These are phyloP conservation scores for Gonapodya sp. DNA, from an alignment of 192 early-diverging fungal species.

Conservation along the genomic window DNA sequence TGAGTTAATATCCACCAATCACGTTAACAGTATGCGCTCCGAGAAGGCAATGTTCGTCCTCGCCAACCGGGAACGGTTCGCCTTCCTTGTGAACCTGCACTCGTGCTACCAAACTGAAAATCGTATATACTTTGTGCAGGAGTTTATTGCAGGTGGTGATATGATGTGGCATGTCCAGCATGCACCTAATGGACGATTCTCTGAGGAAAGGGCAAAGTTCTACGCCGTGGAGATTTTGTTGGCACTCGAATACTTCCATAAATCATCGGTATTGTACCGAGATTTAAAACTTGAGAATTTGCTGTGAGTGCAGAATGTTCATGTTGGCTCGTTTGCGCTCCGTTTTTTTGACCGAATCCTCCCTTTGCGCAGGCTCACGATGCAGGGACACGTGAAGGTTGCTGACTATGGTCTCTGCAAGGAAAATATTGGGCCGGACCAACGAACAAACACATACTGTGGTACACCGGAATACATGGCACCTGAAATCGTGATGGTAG, in stretches of 20 bases:
- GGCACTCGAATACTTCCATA: conserved; percentile 93
- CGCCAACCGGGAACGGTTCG: conserved; percentile 82
- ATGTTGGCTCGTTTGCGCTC: no score
- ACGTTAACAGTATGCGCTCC: conserved; percentile 53
- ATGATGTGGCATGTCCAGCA: conserved; percentile 98
- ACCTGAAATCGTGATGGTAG: conserved; percentile 82
- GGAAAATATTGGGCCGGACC: conserved; percentile 82
- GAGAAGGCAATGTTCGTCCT: conserved; percentile 91
- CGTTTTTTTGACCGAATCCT: no score
- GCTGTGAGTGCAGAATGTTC: conserved; percentile 29
- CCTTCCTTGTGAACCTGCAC: conserved; percentile 93
- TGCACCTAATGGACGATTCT: conserved; percentile 75
- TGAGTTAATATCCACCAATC: not conserved
- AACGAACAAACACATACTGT: conserved; percentile 89
- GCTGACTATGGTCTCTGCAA: conserved; percentile 99
- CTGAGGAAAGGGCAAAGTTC: conserved; percentile 86
- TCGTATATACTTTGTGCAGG: conserved; percentile 96
- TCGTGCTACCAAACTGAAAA: conserved; percentile 94
- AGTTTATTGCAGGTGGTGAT: conserved; percentile 94
- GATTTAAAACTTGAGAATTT: conserved; percentile 73
- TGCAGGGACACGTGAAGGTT: conserved; percentile 94
- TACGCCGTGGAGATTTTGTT: conserved; percentile 93
- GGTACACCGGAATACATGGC: conserved; percentile 99
- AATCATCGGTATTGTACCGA: conserved; percentile 83
- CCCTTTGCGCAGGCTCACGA: conserved; percentile 68